These are phyloP conservation scores for Erodium trifolium DNA, from an alignment of 441 rosid genomes.

Conservation along the genomic window DNA sequence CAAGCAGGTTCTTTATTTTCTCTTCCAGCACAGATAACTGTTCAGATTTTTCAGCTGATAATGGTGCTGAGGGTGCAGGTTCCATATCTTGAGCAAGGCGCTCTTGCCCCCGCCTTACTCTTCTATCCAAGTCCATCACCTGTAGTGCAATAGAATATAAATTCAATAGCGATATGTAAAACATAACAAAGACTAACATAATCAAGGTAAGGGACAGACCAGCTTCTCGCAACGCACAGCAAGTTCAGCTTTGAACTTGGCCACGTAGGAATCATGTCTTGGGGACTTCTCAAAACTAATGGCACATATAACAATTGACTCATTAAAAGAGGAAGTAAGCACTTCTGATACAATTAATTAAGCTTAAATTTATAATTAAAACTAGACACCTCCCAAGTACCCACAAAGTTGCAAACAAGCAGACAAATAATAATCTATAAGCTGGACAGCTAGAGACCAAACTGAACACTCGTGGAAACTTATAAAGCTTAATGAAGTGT, in stretches of 20 bases:
- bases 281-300: slow-evolving; percentile 84
- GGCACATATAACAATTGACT: slow-evolving; percentile 21
- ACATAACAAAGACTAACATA: not conserved
- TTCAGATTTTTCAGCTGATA: slow-evolving; percentile 75
- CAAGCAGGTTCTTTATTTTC: slow-evolving; percentile 79
- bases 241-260: slow-evolving; percentile 91
- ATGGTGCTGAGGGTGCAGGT: slow-evolving; percentile 58
- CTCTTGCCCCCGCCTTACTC: slow-evolving; percentile 91
- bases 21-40: slow-evolving; percentile 78
- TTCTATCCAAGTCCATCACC: slow-evolving; percentile 95
- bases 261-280: slow-evolving; percentile 57
- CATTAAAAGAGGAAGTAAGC: slow-evolving; percentile 13
- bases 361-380: not conserved
- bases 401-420: not conserved
- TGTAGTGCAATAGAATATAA: slow-evolving; percentile 19
- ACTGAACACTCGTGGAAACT: not conserved
- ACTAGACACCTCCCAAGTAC: not conserved
- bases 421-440: not conserved
- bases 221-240: slow-evolving; percentile 84
- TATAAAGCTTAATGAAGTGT: not conserved
- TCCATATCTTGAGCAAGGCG: slow-evolving; percentile 85
- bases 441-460: not conserved
- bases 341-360: not conserved
- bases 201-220: slow-evolving; percentile 36
- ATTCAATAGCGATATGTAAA: not conserved